Evolutionary conservation across 2,329 filamentous ascomycete species (phyloP), one percentile per base, ranked within the genome.

Genomic region (Aplosporella prunicola): DNA sequence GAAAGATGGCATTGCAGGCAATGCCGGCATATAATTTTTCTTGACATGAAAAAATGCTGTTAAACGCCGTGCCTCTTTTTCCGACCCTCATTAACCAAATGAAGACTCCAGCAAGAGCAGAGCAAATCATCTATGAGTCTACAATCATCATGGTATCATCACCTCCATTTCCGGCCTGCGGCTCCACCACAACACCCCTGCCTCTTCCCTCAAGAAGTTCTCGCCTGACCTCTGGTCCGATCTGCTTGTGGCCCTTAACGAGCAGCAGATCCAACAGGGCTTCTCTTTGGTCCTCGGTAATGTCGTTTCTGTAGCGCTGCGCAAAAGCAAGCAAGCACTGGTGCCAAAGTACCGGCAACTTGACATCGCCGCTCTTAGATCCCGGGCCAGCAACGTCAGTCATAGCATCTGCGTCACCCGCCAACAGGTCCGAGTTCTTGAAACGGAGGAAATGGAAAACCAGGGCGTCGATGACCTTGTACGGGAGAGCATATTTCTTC

Each of bases 381-480:
- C 47, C 53, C n/a, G n/a, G n/a, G n/a, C n/a, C n/a, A n/a, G n/a
- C n/a, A 11, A 56, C 58, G n/a, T 66, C 67, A 8, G 68, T 60
- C 67, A 78, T 77, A 18, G 63, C 65, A 39, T 81, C 78, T 20
- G 73, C 67, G 4, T 57, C 62, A 20, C 66, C 66, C 35, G 67
- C 66, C 13, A 72, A 68, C 3, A 77, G 72, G 44, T 83, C 78
- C 17, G 76, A 71, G 36, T 74, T 82, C 22, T 84, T 74, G 67
- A 94, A 95, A 11, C 91, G 81, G 44, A 96, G 61, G 61, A 98
- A 98, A 61, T 98, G 89, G 67, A 96, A 96, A 8, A 98, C 91
- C 2, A 96, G 68, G 2, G 87, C 81, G 51, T 98, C 91, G 33
- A 98, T 79, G 37, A 94, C 89, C 61, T 93, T 89, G 66, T 83